Percentiles rank a stretch among this genome's conserved stretches.
Conservation (phyloP, 208 protist species). For the Acanthamoeba lenticulata region DNA sequence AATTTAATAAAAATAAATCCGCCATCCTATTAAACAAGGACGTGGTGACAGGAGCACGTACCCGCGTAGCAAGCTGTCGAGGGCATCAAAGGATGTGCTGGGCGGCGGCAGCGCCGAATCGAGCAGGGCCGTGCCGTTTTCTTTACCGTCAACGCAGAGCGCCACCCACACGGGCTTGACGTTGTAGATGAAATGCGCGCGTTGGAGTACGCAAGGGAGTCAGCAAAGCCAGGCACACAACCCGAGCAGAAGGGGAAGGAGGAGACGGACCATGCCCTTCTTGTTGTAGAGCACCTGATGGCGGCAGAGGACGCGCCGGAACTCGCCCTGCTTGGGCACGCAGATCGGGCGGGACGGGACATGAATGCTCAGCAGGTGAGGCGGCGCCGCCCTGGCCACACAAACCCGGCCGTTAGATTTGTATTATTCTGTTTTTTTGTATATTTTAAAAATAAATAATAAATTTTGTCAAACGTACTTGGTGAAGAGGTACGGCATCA, state of each 20-base stretch:
- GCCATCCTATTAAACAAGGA: too few relatives aligned
- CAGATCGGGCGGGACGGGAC: not conserved
- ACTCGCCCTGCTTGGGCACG: not conserved
- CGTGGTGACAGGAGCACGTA: not conserved
- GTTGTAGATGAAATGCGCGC: not conserved
- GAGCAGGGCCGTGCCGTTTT: not conserved
- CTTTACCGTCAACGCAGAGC: not conserved
- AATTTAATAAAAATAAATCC: too few relatives aligned
- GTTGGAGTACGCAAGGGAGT: too few relatives aligned
- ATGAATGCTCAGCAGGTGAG: not conserved
- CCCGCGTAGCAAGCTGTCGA: not conserved
- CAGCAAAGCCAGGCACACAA: not conserved
- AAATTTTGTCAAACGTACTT: not conserved
- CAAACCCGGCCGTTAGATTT: not conserved
- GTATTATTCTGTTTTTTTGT: not conserved
- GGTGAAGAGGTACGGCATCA: not conserved
- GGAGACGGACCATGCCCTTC: not conserved
- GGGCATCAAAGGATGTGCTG: not conserved
- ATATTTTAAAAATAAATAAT: too few relatives aligned
- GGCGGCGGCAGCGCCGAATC: not conserved
- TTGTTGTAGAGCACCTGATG: conserved; percentile 2
- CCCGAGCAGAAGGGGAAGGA: not conserved
- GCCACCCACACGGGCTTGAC: not conserved
- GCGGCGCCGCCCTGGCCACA: not conserved
- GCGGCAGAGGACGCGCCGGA: not conserved